Conservation (phyloP, 441 rosid genomes). For the Viola pubescens region DNA sequence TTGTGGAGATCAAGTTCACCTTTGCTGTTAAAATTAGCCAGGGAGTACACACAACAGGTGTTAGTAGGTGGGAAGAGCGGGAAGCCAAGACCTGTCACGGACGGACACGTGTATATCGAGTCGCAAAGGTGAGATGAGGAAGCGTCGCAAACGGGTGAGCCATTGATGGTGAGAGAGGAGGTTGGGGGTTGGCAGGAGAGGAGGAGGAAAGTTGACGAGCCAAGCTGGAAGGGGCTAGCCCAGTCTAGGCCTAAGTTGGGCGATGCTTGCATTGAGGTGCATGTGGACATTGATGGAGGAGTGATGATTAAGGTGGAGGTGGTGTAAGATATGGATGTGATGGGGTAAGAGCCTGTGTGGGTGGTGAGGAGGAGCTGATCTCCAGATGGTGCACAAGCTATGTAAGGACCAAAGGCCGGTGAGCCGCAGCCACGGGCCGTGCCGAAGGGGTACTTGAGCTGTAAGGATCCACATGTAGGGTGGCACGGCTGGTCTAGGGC, state of each 20-base stretch:
- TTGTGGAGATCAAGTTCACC: conserved; percentile 32
- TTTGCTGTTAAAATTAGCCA: conserved; percentile 36
- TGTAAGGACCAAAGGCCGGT: conserved; percentile 31
- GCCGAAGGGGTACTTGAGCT: conserved; percentile 45
- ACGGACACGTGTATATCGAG: conserved; percentile 36
- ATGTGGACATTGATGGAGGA: conserved; percentile 39
- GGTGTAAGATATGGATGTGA: conserved; percentile 35
- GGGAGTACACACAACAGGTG: conserved; percentile 47
- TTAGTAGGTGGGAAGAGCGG: conserved; percentile 35
- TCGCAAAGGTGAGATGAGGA: conserved; percentile 38
- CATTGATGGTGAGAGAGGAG: conserved; percentile 32
- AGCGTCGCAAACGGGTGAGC: conserved; percentile 29
- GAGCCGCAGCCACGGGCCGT: conserved; percentile 41
- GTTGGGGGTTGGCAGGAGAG: conserved; percentile 32
- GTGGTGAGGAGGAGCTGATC: conserved; percentile 31
- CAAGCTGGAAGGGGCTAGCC: conserved; percentile 46
- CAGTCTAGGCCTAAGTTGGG: conserved; percentile 40
- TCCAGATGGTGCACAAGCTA: conserved; percentile 23
- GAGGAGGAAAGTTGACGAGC: conserved; percentile 39
- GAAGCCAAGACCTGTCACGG: conserved; percentile 29
- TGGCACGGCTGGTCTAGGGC: conserved; percentile 21
- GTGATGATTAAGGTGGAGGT: conserved; percentile 28
- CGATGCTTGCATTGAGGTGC: conserved; percentile 35
- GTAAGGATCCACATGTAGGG: conserved; percentile 31
- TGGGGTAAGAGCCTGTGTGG: conserved; percentile 44